Evolutionary conservation across 257 asterid genomes (phyloP), one percentile per base, ranked within the genome.

Genomic region (Jacaranda copaia): DNA sequence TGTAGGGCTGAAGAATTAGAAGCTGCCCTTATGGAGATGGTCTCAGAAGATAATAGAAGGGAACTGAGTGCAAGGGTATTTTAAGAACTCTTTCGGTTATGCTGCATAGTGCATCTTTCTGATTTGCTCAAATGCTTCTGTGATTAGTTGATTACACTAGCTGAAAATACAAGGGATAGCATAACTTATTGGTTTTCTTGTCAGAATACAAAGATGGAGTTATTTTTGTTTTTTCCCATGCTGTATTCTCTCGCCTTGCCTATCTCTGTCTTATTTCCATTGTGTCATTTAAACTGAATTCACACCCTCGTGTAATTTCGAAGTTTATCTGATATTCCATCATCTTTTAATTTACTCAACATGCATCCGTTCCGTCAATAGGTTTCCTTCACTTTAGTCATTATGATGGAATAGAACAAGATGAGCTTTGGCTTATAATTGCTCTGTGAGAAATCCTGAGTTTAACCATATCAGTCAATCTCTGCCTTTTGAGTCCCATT

Each of bases 1-100:
- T 77, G 45, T 85, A 91, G 98, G 87, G 92, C 94, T 60, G 98
- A 93, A 81, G 98, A 93, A 81, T 81, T 93, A 86, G 98, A 93
- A 88, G 85, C 94, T 18, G 98, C 98, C 40, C 88, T 93, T 38
- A 83, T 93, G 96, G 98, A 93, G 87, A 84, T 91, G 81, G 98
- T 89, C 82, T 71, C 84, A 80, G 88, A 89, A 83, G 98, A 94
- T 82, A 92, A 94, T 80, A 86, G 97, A 67, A 92, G 93, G 80
- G 90, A 92, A 85, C 76, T 94, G 77, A 87, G 89, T 81, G 97
- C 96, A 56, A 88, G 90, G 94, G 98, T 94, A 91, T 68, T 71
- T 68, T 77, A 68, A 63, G 8, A 67, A 72, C 65, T 20, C 20
- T 43, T 39, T 20, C 5, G 57, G 63, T 70, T 70, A 45, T 76